phyloP scores from a whole-genome alignment of 2,329 filamentous ascomycete genomes.

The Monascus ruber region DNA sequence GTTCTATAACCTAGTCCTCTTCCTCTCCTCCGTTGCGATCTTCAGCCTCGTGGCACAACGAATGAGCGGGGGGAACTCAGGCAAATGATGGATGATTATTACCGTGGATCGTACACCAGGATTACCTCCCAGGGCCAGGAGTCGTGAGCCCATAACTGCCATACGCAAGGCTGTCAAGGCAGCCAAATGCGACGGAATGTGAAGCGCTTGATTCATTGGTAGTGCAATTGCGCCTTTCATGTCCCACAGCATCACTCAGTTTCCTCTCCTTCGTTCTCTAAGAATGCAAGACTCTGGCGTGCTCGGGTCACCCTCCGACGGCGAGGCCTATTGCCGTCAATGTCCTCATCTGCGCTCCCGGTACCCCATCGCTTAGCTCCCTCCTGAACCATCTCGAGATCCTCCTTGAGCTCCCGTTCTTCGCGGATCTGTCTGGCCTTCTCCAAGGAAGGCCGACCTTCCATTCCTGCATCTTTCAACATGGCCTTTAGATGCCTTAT shows the following conservation, averaged over 20 bases:
- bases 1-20: constrained; percentile 97
- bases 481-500: constrained; percentile 68
- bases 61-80: constrained; percentile 44
- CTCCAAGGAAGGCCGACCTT: constrained; percentile 72
- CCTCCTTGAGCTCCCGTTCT: constrained; percentile 67
- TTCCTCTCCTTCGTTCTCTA: constrained; percentile 60
- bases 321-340: constrained; percentile 23
- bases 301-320: constrained; percentile 32
- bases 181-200: too few relatives aligned
- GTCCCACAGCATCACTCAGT: constrained; percentile 23
- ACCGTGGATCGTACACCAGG: background rate
- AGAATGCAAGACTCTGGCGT: constrained; percentile 43
- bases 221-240: too few relatives aligned
- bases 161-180: background rate
- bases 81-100: constrained; percentile 17
- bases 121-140: background rate
- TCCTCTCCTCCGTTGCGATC: constrained; percentile 89
- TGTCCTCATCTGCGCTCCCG: constrained; percentile 31
- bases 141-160: background rate
- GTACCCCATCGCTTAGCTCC: constrained; percentile 70
- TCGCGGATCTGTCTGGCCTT: constrained; percentile 83
- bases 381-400: constrained; percentile 74
- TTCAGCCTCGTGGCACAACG: constrained; percentile 89
- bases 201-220: too few relatives aligned
- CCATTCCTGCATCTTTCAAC: constrained; percentile 76